Conservation (phyloP, 352 stramenopile species). For the Pythium chondricola region DNA sequence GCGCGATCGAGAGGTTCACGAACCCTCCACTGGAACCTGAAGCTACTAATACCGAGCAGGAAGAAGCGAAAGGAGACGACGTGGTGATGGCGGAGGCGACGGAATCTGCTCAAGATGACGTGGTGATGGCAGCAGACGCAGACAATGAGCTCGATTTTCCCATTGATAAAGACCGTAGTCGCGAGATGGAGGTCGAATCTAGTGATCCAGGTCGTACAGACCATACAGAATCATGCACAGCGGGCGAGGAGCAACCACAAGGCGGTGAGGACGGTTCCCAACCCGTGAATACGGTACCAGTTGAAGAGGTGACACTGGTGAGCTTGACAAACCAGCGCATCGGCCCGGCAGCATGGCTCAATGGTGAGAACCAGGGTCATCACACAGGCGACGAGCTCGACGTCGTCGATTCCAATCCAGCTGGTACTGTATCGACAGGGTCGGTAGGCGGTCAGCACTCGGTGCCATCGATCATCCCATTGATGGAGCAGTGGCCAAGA, state of each 20-base stretch:
- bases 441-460: too few relatives aligned
- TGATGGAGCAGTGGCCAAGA: constrained; percentile 36
- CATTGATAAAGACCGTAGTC: too few relatives aligned
- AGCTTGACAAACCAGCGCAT: neutral
- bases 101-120: neutral
- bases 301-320: constrained; percentile 6
- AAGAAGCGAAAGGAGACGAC: neutral
- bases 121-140: constrained; percentile 1
- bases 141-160: too few relatives aligned
- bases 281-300: too few relatives aligned
- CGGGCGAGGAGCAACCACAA: too few relatives aligned
- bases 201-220: too few relatives aligned
- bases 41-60: neutral
- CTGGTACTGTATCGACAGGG: neutral
- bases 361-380: neutral
- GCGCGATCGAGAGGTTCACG: constrained; percentile 34
- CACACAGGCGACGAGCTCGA: neutral
- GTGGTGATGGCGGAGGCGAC: neutral
- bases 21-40: neutral
- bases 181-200: too few relatives aligned
- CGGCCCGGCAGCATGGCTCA: constrained; percentile 4
- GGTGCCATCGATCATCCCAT: too few relatives aligned
- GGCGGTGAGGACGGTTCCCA: too few relatives aligned
- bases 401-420: neutral
- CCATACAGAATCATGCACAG: too few relatives aligned